A percentile compares a stretch with the other conserved stretches of the same genome.
Evolutionary conservation across 2,329 filamentous ascomycete species (phyloP).

Genomic region (Alternaria atra): DNA sequence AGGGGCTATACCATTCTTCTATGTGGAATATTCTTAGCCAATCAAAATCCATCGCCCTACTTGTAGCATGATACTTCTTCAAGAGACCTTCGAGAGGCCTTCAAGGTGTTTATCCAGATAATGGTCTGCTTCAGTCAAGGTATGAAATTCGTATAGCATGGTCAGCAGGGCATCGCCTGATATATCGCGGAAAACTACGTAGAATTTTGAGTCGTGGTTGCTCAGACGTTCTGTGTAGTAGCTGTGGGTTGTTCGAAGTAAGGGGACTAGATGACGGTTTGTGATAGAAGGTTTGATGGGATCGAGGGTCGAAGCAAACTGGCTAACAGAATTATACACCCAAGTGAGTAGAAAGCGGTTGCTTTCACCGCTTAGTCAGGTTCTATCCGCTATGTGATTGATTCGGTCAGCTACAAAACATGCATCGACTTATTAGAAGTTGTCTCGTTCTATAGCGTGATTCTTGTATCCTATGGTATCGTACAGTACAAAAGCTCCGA

Average conservation of each 20-base stretch:
- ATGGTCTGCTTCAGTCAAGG: not conserved
- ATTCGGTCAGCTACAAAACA: not conserved
- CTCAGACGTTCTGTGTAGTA: not conserved
- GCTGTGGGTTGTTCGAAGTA: no score
- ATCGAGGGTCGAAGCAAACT: no score
- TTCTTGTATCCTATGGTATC: slow-evolving; percentile 1
- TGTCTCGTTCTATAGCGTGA: not conserved
- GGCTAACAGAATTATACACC: not conserved
- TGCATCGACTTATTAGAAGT: not conserved
- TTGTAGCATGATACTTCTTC: no score
- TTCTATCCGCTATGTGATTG: not conserved
- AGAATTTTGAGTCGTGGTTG: not conserved
- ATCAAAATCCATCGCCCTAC: no score
- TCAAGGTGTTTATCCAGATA: not conserved
- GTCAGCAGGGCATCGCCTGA: not conserved
- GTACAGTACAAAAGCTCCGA: not conserved
- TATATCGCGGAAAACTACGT: not conserved
- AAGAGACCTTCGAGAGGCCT: not conserved
- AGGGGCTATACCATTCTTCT: no score
- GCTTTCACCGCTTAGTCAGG: not conserved
- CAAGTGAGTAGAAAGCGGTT: not conserved
- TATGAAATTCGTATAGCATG: not conserved
- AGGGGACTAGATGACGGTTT: no score
- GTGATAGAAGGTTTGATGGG: no score
- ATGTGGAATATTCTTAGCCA: no score